phyloP scores from a whole-genome alignment of 2,329 filamentous ascomycete genomes.

The Xylariales sp. region DNA sequence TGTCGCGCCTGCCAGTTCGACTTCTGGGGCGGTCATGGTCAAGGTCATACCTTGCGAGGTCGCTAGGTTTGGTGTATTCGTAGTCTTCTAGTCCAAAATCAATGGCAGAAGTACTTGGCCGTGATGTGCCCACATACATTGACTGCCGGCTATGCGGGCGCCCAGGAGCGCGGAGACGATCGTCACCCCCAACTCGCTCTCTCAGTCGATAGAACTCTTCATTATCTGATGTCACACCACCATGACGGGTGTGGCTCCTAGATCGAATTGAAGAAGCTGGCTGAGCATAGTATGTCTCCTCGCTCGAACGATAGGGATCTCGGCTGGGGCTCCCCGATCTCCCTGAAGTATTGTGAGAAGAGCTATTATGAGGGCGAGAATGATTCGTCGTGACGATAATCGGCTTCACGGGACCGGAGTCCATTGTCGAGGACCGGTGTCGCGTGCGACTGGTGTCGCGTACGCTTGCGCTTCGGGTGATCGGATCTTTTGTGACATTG shows the following conservation, averaged over 20 bases:
- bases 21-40: constrained; percentile 42
- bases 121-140: constrained; percentile 38
- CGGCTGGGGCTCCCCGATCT: constrained; percentile 42
- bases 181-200: constrained; percentile 38
- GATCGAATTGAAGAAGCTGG: constrained; percentile 55
- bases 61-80: constrained; percentile 60
- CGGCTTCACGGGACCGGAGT: constrained; percentile 43
- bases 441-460: constrained; percentile 45
- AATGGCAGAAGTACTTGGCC: constrained; percentile 37
- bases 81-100: constrained; percentile 57
- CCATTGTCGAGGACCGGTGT: constrained; percentile 45
- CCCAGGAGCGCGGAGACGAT: constrained; percentile 31
- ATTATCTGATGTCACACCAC: constrained; percentile 41
- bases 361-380: constrained; percentile 32
- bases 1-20: constrained; percentile 44
- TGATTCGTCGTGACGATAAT: constrained; percentile 55
- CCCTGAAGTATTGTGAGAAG: constrained; percentile 29
- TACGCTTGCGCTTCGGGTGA: constrained; percentile 40
- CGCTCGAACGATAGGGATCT: constrained; percentile 48
- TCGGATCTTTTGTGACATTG: constrained; percentile 48
- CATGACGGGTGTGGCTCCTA: constrained; percentile 38
- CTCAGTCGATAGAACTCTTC: constrained; percentile 47
- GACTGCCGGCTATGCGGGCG: constrained; percentile 42
- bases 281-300: constrained; percentile 50
- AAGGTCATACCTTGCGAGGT: constrained; percentile 58